Evolutionary conservation across 345 rosid genomes (phyloP), one percentile per base, ranked within the genome.

Genomic region (Cardamine occulta): DNA sequence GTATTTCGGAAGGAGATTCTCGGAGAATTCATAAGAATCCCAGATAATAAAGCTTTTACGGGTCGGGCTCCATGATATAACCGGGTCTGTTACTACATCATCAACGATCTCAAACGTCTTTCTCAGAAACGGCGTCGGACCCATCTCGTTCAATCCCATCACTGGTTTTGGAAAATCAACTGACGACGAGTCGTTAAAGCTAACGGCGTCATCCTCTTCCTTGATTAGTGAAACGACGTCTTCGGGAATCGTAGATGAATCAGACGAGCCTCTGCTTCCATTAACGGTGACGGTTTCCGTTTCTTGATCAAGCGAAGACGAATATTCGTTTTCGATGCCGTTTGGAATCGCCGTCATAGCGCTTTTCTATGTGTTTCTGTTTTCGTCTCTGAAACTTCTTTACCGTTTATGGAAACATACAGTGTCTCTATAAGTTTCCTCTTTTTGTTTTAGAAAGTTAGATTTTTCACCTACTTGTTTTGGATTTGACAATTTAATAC

Each of bases 71-170:
- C 93, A 88, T 14, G 87, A 82, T 2, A 88, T 77, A 48, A 85
- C 74, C 64, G 79, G 71, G 76, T 88, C 83, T 23, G 88, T 85
- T 42, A 42, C 79, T 31, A 74, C 79, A 62, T 86, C 86, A 78
- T 86, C 90, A 18, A 86, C 90, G 80, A 88, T 82, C 76, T 82
- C 87, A 65, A 59, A 88, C 9, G 86, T 77, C 74, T 86, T 88
- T 71, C 44, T 86, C 80, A 88, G 21, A 62, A 88, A 86, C 32
- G 90, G 90, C 65, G 88, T 77, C 13, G 90, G 88, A 53, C 86
- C 86, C n/a, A 64, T 63, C 55, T 87, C 90, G 54, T 85, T 74
- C 67, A 91, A 68, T 66, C 88, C 87, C 77, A 84, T n/a, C 17
- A 42, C 2, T 42, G 47, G 47, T 1, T 13, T 42, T 13, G 47